A percentile compares a stretch with the other conserved stretches of the same genome.
phyloP scores from a whole-genome alignment of 345 rosid genomes.

The Citrus sp. region DNA sequence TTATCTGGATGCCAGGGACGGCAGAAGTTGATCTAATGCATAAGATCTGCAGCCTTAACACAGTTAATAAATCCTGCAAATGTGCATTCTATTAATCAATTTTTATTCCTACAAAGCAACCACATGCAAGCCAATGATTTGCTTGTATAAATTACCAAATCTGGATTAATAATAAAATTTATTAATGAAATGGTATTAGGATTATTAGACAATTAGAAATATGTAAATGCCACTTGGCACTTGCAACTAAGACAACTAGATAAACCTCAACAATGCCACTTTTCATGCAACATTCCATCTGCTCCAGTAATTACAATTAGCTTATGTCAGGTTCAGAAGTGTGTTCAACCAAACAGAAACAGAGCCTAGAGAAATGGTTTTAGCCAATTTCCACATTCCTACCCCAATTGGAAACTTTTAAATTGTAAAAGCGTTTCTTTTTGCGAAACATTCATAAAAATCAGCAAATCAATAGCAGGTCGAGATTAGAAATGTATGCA shows the following conservation, averaged over 20 bases:
- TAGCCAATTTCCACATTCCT: background rate
- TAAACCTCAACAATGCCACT: conserved; percentile 1
- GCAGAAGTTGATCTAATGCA: background rate
- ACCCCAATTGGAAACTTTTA: background rate
- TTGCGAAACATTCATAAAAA: background rate
- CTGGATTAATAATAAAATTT: background rate
- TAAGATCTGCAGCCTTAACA: background rate
- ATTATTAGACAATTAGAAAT: background rate
- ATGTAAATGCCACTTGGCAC: background rate
- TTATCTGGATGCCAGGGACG: background rate
- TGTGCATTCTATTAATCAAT: background rate
- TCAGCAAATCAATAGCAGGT: background rate
- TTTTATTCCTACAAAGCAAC: background rate
- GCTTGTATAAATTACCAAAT: background rate
- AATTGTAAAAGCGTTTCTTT: background rate
- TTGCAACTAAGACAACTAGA: background rate
- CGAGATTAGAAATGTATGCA: background rate
- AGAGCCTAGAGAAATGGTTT: background rate
- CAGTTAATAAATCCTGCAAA: background rate
- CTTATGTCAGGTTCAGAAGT: background rate
- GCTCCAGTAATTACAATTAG: background rate
- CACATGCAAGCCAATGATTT: background rate
- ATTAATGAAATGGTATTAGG: background rate
- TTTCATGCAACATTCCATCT: background rate
- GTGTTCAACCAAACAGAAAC: background rate